phyloP scores from a whole-genome alignment of 352 stramenopile genomes.

The Globisporangium splendens region DNA sequence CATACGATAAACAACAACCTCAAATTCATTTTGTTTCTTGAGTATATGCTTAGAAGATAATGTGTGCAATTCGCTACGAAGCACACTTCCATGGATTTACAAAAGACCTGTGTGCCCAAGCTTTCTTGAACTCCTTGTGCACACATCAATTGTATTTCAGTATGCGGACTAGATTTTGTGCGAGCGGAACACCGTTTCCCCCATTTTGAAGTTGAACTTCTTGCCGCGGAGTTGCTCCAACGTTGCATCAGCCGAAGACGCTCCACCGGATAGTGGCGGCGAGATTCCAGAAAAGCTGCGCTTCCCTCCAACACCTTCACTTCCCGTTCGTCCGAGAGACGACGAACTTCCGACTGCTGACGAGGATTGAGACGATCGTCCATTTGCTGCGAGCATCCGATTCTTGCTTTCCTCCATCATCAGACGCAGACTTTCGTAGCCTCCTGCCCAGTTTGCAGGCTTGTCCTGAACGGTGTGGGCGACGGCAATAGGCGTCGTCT shows the following conservation, averaged over 20 bases:
- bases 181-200: conserved; percentile 72
- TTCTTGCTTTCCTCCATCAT: conserved; percentile 87
- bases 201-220: conserved; percentile 87
- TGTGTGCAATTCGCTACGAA: too few relatives aligned
- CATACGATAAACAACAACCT: too few relatives aligned
- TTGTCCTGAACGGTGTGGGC: conserved; percentile 85
- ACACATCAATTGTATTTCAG: too few relatives aligned
- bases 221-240: conserved; percentile 81
- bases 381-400: conserved; percentile 29
- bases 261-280: conserved; percentile 12
- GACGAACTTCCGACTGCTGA: neutral
- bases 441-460: conserved; percentile 64
- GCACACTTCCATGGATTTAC: too few relatives aligned
- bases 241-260: conserved; percentile 27
- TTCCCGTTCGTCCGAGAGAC: conserved; percentile 8
- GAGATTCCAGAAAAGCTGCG: conserved; percentile 23
- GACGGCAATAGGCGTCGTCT: conserved; percentile 75
- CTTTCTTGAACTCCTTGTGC: too few relatives aligned
- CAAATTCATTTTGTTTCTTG: too few relatives aligned
- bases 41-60: too few relatives aligned
- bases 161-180: conserved; percentile 59
- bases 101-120: too few relatives aligned
- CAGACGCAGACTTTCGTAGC: conserved; percentile 73
- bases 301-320: conserved; percentile 28
- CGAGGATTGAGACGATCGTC: neutral